Evolutionary conservation across 257 asterid species (phyloP), one percentile per base, ranked within the genome.

Genomic region (Solanum virginianum): DNA sequence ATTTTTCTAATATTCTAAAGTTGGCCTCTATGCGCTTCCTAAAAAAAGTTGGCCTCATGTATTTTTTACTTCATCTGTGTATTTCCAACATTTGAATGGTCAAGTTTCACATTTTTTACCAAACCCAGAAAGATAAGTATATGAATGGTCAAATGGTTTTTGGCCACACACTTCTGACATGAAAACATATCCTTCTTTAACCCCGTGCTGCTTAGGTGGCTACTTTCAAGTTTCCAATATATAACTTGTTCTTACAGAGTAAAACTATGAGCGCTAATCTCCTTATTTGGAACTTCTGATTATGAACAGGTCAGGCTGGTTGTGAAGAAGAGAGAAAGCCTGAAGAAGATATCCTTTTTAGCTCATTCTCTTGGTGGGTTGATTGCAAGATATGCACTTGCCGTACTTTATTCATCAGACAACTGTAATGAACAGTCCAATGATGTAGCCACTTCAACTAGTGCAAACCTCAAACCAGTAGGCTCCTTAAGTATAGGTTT

Each of bases 321-420:
- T 82, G 98, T 93, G 88, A 88, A 90, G 87, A 90, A 90, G 84
- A 90, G 89, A 24, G 89, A 90, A 85, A 89, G 94, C 91, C 87
- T 94, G 22, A 90, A 80, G 82, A 94, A 85, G 90, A 94, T 94
- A 85, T 94, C 98, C n/a, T 92, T 94, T 91, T 85, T 94, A 88
- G 98, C 97, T 72, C 98, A 94, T 92, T 94, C 98, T 86, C 95
- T 94, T 69, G 97, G 98, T 87, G 98, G 98, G 82, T 86, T 94
- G 70, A 89, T 94, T 83, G 94, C 97, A 59, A 93, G 98, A 94
- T 93, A 94, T 70, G 98, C 97, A 53, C 66, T 92, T 77, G 92
- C 92, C 75, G 91, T 89, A 80, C 91, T 94, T 71, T 92, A 91
- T 87, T 85, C 84, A 22, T 94, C 92, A 29, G 74, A 86, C 84